Evolutionary conservation across 2,329 filamentous ascomycete species (phyloP).

Genomic region (Botryotinia globosa): DNA sequence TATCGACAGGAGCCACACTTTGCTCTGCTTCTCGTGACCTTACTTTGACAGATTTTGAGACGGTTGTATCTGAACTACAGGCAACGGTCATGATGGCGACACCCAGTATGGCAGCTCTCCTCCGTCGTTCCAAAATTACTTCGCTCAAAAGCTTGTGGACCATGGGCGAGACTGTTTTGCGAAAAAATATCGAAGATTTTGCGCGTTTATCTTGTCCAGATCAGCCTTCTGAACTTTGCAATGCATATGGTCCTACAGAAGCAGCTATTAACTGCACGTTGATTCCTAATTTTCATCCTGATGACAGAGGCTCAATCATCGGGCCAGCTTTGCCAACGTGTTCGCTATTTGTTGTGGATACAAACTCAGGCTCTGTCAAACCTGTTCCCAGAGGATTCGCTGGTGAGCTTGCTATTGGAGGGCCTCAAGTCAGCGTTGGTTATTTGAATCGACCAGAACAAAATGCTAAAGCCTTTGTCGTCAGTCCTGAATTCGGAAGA

Average conservation of each 20-base stretch:
- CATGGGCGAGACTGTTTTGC: conserved; percentile 11
- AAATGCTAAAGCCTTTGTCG: conserved; percentile 23
- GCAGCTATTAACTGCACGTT: conserved; percentile 7
- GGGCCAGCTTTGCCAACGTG: conserved; percentile 2
- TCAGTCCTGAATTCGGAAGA: conserved; percentile 21
- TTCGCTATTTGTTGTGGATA: background rate
- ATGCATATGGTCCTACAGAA: conserved; percentile 15
- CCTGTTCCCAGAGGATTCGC: conserved; percentile 18
- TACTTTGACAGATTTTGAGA: conserved; percentile 7
- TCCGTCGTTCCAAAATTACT: conserved; percentile 3
- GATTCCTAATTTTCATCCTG: conserved; percentile 1
- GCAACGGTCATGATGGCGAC: conserved; percentile 16
- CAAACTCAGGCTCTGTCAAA: conserved; percentile 20
- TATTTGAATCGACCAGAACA: conserved; percentile 22
- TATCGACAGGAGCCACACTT: conserved; percentile 6
- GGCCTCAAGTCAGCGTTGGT: conserved; percentile 21
- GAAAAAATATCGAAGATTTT: conserved; percentile 14
- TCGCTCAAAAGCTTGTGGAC: conserved; percentile 3
- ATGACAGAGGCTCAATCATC: conserved; percentile 3
- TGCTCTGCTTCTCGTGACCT: conserved; percentile 13
- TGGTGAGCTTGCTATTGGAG: conserved; percentile 25
- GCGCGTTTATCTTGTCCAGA: background rate
- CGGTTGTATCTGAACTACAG: conserved; percentile 6
- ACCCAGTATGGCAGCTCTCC: conserved; percentile 11
- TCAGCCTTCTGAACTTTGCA: conserved; percentile 7